Base-by-base conservation (phyloP, 352 stramenopile species). In the Phytopythium montanum region DNA sequence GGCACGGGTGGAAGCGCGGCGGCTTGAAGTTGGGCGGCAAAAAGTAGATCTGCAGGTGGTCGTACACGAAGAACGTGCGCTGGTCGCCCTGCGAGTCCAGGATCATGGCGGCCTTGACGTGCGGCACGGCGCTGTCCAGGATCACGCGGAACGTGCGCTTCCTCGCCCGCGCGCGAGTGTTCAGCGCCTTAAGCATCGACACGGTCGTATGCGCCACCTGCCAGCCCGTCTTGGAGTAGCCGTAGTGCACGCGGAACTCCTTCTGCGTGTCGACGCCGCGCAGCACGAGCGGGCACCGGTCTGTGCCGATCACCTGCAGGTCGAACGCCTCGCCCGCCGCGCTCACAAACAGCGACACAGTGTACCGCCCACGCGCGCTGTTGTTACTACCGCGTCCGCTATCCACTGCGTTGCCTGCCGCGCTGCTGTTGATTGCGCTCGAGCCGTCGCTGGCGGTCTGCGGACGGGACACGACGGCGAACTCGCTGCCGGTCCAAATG, bases 41-140 rank as follows among this genome's bases (percentile, higher is more conserved):
- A 56, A 94, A 92, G 70, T 82, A 86, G 33, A 94, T 78, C 38
- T 90, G 79, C 8, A 94, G 62, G 53, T 90, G 79, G 59, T 94
- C 85, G 62, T 82, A 94, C 39, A 91, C 72, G 56, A 94, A 94
- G 46, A 94, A 92, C 55, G 85, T 94, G 44, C 85, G 85, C 61
- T 92, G 85, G 68, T 94, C 85, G 54, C 85, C 85, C 54, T 92
- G 85, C 16, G 82, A 88, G 66, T 94, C 85, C 54, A 94, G 60
- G 59, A 94, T 88, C 79, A 94, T 92, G 10, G 82, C 85, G 29
- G 85, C 85, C 60, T 94, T 94, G 28, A 94, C 82, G 55, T 94
- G 85, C 18, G 85, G 85, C 54, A 92, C 82, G 13, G 85, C 81
- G 54, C 77, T 90, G 61, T 94, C 85, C 34, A 94, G 69, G 50